Percentiles rank a stretch among this genome's conserved stretches.
These are phyloP conservation scores for Trichophyton equinum DNA, from an alignment of 2,329 filamentous ascomycete species.

Conservation along the genomic window DNA sequence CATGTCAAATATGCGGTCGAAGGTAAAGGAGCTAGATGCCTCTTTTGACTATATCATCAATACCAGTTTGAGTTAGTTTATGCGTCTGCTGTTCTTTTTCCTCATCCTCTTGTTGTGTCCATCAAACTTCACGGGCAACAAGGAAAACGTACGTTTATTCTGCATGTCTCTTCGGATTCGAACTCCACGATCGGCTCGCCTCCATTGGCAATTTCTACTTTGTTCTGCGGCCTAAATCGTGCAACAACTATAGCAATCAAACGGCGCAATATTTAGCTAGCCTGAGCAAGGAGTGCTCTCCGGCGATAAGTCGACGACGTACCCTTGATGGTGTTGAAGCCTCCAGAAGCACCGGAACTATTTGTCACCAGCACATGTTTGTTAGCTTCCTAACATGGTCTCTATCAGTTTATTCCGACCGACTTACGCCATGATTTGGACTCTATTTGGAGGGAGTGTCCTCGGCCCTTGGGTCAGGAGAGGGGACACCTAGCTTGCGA, in stretches of 20 bases:
- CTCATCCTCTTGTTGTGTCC: neutral
- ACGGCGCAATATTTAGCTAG: constrained; percentile 1
- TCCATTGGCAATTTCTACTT: constrained; percentile 76
- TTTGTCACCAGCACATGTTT: constrained; percentile 7
- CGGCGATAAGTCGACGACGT: constrained; percentile 17
- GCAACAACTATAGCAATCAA: constrained; percentile 59
- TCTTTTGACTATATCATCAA: neutral
- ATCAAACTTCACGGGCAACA: neutral
- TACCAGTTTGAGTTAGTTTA: neutral
- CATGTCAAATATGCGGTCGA: constrained; percentile 97
- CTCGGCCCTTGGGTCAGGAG: neutral
- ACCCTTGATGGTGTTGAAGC: constrained; percentile 44
- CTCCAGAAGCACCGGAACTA: constrained; percentile 22
- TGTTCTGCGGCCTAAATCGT: constrained; percentile 95
- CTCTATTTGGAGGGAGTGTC: neutral
- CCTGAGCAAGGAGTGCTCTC: neutral
- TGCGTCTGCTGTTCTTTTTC: neutral
- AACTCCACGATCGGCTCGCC: constrained; percentile 88
- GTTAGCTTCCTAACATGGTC: neutral
- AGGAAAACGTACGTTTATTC: constrained; percentile 55
- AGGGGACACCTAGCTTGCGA: neutral
- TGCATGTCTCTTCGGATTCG: constrained; percentile 77
- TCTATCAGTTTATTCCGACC: constrained; percentile 7
- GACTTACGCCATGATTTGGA: constrained; percentile 36
- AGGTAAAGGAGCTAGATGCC: constrained; percentile 76